Evolutionary conservation across 2,329 filamentous ascomycete genomes (phyloP).

Genomic region (Xylariaceae sp.): DNA sequence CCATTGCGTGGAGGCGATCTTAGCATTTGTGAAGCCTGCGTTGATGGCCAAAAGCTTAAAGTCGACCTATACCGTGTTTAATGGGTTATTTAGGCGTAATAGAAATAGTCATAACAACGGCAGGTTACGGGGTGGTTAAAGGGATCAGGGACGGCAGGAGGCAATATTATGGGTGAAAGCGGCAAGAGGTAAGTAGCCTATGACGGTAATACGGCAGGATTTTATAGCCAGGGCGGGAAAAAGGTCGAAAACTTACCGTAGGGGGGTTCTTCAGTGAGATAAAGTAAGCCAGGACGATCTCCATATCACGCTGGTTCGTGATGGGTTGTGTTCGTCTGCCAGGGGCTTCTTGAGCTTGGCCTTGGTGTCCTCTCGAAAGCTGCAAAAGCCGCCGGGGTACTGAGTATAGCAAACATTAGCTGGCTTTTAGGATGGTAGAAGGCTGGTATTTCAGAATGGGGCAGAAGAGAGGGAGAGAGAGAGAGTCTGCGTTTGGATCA

Average conservation of each 20-base stretch:
- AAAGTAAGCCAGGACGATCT: not conserved
- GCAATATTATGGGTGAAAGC: not conserved
- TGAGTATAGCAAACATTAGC: too few relatives aligned
- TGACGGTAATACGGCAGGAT: not conserved
- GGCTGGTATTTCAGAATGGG: too few relatives aligned
- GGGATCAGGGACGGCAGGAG: not conserved
- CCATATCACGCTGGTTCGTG: not conserved
- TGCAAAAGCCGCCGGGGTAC: too few relatives aligned
- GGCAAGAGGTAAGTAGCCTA: not conserved
- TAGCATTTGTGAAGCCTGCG: not conserved
- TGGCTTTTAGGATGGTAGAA: too few relatives aligned
- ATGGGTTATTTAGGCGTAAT: too few relatives aligned
- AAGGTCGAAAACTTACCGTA: slow-evolving; percentile 1
- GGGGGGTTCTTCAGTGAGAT: not conserved
- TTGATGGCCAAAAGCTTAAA: not conserved
- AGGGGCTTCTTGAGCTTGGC: too few relatives aligned
- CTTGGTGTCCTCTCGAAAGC: too few relatives aligned
- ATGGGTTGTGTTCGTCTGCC: too few relatives aligned
- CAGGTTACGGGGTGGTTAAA: not conserved
- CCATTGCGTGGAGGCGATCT: not conserved
- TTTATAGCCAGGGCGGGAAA: too few relatives aligned
- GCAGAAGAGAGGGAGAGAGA: too few relatives aligned
- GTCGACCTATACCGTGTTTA: not conserved
- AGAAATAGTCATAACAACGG: too few relatives aligned
- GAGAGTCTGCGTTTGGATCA: too few relatives aligned